These are phyloP conservation scores for Suillus placidus DNA, from an alignment of 768 basidiomycete species.

Conservation along the genomic window DNA sequence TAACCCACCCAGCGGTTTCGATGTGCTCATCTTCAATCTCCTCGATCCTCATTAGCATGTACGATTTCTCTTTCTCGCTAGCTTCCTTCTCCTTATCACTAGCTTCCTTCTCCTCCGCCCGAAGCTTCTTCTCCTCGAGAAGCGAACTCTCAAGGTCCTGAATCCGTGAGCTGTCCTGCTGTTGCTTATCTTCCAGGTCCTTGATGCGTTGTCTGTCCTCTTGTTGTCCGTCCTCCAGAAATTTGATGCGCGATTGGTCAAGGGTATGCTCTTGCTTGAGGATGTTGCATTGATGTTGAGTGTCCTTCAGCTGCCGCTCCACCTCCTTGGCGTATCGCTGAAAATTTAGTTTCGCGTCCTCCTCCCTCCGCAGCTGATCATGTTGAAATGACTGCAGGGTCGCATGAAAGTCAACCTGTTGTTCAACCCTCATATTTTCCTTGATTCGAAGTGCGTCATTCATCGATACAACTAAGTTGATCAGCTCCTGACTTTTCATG, in stretches of 20 bases:
- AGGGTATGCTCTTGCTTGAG: not conserved
- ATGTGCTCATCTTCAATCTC: slow-evolving; percentile 1
- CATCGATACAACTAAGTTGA: too few relatives aligned
- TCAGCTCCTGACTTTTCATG: too few relatives aligned
- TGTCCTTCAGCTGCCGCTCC: too few relatives aligned
- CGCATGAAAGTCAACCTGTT: too few relatives aligned
- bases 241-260: not conserved
- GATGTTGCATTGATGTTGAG: not conserved
- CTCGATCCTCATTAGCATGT: not conserved
- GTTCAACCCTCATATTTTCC: too few relatives aligned
- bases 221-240: not conserved
- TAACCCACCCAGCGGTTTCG: not conserved
- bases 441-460: too few relatives aligned
- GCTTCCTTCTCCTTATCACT: too few relatives aligned
- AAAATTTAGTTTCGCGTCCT: too few relatives aligned
- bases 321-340: too few relatives aligned
- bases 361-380: too few relatives aligned
- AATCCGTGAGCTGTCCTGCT: not conserved
- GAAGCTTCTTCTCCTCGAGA: not conserved
- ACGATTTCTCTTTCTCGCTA: not conserved
- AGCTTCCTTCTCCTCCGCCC: not conserved
- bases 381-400: too few relatives aligned
- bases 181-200: not conserved
- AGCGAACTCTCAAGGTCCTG: not conserved
- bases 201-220: not conserved